phyloP scores from a whole-genome alignment of 441 rosid species.

The Eutrema salsugineum region DNA sequence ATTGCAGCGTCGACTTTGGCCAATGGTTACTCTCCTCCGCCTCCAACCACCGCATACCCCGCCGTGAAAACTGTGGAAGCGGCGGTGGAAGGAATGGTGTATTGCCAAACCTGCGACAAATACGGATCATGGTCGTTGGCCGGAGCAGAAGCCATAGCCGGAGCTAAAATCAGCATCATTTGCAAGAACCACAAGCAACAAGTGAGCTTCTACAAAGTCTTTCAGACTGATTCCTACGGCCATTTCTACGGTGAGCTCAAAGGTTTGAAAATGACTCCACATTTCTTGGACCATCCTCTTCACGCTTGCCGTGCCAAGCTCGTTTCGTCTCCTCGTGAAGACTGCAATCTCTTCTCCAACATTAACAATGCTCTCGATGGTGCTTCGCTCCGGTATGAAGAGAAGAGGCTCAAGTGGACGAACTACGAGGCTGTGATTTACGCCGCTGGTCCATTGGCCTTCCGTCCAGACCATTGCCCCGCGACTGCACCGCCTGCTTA shows the following conservation, averaged over 20 bases:
- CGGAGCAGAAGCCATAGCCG: conserved; percentile 61
- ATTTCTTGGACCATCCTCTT: conserved; percentile 72
- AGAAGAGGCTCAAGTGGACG: conserved; percentile 45
- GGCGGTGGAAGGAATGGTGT: conserved; percentile 79
- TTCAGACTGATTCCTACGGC: conserved; percentile 49
- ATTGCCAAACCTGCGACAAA: conserved; percentile 72
- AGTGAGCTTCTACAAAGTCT: conserved; percentile 66
- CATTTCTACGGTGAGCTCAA: conserved; percentile 73
- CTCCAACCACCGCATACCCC: conserved; percentile 21
- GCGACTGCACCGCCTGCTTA: conserved; percentile 37
- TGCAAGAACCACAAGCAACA: conserved; percentile 61
- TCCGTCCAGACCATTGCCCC: conserved; percentile 67
- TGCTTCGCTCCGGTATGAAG: conserved; percentile 50
- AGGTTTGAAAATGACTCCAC: conserved; percentile 46
- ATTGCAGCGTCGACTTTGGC: conserved; percentile 19
- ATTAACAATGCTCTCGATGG: conserved; percentile 74
- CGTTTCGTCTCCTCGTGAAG: conserved; percentile 61
- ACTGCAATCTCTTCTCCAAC: conserved; percentile 67
- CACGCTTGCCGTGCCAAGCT: conserved; percentile 75
- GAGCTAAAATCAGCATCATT: conserved; percentile 68
- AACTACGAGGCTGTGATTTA: conserved; percentile 57
- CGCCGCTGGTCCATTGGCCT: conserved; percentile 88
- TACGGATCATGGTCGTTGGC: conserved; percentile 70
- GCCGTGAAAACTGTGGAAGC: conserved; percentile 42
- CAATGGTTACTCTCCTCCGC: conserved; percentile 26